A percentile compares a stretch with the other conserved stretches of the same genome.
Evolutionary conservation across 495 filamentous ascomycete species (phyloP).

Genomic region (Beverwykella pulmonaria): DNA sequence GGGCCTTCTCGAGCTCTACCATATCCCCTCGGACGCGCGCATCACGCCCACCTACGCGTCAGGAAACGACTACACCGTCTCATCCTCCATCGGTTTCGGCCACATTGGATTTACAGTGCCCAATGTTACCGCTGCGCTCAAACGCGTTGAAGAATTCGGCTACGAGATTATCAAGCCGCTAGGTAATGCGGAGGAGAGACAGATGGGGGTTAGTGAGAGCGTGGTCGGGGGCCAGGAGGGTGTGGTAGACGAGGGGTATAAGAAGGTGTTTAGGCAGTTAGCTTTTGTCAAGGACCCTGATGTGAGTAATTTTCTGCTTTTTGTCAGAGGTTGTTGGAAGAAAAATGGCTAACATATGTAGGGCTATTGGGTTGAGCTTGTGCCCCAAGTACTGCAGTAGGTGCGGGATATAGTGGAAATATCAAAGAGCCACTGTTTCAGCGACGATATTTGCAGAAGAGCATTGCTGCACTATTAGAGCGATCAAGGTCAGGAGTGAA

Average conservation of each 20-base stretch:
- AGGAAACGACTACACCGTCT: conserved; percentile 20
- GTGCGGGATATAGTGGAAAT: too few relatives aligned
- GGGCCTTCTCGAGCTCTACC: conserved; percentile 28
- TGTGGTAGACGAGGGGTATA: conserved; percentile 22
- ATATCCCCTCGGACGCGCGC: conserved; percentile 12
- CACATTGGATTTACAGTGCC: conserved; percentile 32
- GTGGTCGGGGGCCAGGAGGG: background rate
- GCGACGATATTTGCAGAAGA: too few relatives aligned
- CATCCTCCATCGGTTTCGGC: conserved; percentile 19
- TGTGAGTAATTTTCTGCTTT: conserved; percentile 9
- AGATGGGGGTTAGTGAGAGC: conserved; percentile 8
- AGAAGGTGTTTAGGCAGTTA: conserved; percentile 25
- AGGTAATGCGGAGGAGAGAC: conserved; percentile 6
- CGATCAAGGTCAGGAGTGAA: too few relatives aligned
- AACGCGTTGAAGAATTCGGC: conserved; percentile 20
- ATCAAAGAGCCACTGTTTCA: too few relatives aligned
- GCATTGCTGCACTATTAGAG: too few relatives aligned
- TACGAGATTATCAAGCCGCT: conserved; percentile 27
- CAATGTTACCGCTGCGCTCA: conserved; percentile 8
- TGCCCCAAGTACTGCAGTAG: too few relatives aligned
- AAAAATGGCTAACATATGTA: too few relatives aligned
- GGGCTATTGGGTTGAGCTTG: too few relatives aligned
- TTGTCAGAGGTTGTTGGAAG: too few relatives aligned
- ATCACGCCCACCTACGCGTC: background rate
- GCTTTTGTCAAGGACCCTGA: conserved; percentile 32